Evolutionary conservation across 805 yeast species (phyloP).

Genomic region (Yarrowia bubula): DNA sequence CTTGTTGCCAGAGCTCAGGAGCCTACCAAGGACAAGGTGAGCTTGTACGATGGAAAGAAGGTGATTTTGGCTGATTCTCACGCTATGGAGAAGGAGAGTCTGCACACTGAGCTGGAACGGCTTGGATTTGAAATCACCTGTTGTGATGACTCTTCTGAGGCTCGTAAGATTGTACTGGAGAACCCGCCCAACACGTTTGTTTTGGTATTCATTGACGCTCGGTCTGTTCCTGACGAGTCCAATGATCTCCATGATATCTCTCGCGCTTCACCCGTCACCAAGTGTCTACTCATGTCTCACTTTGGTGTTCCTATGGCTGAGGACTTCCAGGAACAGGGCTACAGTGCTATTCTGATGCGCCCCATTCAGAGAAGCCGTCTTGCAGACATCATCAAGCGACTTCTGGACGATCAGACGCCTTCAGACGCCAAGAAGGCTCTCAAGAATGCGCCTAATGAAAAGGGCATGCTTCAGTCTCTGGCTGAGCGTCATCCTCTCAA

Average conservation of each 20-base stretch:
- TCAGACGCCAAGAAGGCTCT: slow-evolving; percentile 11
- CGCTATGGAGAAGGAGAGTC: slow-evolving; percentile 39
- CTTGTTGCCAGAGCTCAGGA: slow-evolving; percentile 39
- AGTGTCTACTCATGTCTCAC: slow-evolving; percentile 33
- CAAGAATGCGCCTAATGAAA: slow-evolving; percentile 29
- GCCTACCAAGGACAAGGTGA: slow-evolving; percentile 33
- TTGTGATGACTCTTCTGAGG: slow-evolving; percentile 32
- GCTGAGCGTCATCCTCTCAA: slow-evolving; percentile 43
- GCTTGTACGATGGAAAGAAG: slow-evolving; percentile 31
- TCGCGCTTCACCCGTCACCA: slow-evolving; percentile 29
- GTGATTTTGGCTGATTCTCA: slow-evolving; percentile 42
- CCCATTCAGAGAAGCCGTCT: slow-evolving; percentile 33
- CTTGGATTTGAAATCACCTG: slow-evolving; percentile 41
- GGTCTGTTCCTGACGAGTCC: slow-evolving; percentile 8
- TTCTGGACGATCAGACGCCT: not conserved
- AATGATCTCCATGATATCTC: slow-evolving; percentile 26
- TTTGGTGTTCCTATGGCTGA: slow-evolving; percentile 34
- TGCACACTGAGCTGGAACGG: slow-evolving; percentile 41
- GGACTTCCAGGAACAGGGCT: slow-evolving; percentile 32
- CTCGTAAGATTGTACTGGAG: slow-evolving; percentile 29
- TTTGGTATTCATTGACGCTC: slow-evolving; percentile 32
- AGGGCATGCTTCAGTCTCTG: slow-evolving; percentile 32
- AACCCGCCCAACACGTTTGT: slow-evolving; percentile 29
- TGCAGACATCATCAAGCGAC: slow-evolving; percentile 30
- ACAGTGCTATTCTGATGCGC: slow-evolving; percentile 32